Percentiles rank a stretch among this genome's conserved stretches.
These are phyloP conservation scores for Trichoderma afroharzianum DNA, from an alignment of 2,329 filamentous ascomycete species.

Conservation along the genomic window DNA sequence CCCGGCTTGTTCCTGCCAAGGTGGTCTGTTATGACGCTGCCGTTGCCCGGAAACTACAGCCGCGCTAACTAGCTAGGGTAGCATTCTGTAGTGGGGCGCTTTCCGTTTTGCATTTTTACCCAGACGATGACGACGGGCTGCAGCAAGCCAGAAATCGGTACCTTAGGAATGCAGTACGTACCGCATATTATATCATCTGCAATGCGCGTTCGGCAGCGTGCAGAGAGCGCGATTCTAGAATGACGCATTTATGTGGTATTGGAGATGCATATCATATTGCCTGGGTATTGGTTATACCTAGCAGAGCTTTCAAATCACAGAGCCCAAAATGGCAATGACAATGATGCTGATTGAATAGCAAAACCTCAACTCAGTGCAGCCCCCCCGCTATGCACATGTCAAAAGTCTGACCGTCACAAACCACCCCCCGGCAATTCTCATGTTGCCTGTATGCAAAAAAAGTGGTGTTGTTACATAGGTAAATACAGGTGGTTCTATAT, in stretches of 20 bases:
- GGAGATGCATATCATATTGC: neutral
- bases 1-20: slow-evolving; percentile 11
- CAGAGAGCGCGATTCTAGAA: neutral
- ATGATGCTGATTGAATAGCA: neutral
- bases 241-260: neutral
- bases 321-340: neutral
- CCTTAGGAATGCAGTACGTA: neutral
- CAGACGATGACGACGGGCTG: slow-evolving; percentile 12
- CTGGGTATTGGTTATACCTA: neutral
- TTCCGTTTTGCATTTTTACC: neutral
- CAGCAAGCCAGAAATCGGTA: neutral
- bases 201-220: neutral
- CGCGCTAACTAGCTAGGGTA: slow-evolving; percentile 11
- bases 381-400: neutral
- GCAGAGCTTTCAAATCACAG: neutral
- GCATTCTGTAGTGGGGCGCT: slow-evolving; percentile 2
- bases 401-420: neutral
- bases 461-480: neutral
- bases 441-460: neutral
- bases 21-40: slow-evolving; percentile 16
- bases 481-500: neutral
- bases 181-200: neutral
- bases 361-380: neutral
- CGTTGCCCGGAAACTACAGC: slow-evolving; percentile 15
- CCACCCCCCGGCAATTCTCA: neutral